Evolutionary conservation across 352 stramenopile genomes (phyloP), one percentile per base, ranked within the genome.

Genomic region (Elongisporangium anandrum): DNA sequence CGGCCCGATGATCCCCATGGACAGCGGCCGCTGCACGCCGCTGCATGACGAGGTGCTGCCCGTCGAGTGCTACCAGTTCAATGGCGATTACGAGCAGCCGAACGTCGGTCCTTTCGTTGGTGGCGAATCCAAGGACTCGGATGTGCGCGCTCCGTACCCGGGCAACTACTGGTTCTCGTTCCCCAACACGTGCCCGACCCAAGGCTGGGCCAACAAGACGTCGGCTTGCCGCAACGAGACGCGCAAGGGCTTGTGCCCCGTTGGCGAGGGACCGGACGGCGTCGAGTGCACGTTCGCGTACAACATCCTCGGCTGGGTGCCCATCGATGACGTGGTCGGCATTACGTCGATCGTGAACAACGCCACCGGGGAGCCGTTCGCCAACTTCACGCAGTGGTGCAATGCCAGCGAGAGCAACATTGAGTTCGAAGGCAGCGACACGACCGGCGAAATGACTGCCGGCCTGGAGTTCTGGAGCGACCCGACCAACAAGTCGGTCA

Each of bases 231-330:
- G 81, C 48, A 50, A 61, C 0, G 58, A 23, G 16, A 76, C 70
- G 1, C 77, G 78, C 64, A 84, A 87, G 67, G 81, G 84, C 3
- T 67, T 93, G 52, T 91, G 84, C 56, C 50, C 63, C 23, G 74
- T 80, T 20, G 81, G 81, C 19, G 41, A 75, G n/a, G 70, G 71
- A 4, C 84, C 84, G 0, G 72, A 92, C 49, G 81, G 84, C 13
- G 71, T 94, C 0, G 72, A 82, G 17, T 94, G 84, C 56, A 94
- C 81, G 13, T 94, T 81, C 45, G 68, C 79, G 16, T 94, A 94
- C 75, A 85, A 85, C 56, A 79, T 94, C 39, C 39, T 94, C 0
- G 84, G 84, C 21, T 91, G 78, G 79, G 76, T 93, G 16, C 65
- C 83, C 15, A 87, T 93, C 53, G 83, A 93, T 49, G 83, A 93